A percentile compares a stretch with the other conserved stretches of the same genome.
Conservation (phyloP, 73 alveolate genomes). For the Tetrahymena thermophila region DNA sequence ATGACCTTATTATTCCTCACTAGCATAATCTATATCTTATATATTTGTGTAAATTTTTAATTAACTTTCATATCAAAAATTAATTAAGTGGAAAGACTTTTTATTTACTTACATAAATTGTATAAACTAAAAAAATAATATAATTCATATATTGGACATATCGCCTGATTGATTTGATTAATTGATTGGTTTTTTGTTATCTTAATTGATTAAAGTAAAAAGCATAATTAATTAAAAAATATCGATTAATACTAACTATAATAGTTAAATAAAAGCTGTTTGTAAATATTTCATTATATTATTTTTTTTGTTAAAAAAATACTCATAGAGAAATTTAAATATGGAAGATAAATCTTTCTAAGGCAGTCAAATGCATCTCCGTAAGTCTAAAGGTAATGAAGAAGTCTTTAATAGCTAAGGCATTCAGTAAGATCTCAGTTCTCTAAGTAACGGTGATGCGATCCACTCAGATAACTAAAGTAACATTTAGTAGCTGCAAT, state of each 20-base stretch:
- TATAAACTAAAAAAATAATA: no score
- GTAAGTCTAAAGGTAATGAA: neutral
- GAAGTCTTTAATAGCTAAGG: neutral
- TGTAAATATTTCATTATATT: neutral
- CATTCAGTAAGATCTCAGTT: neutral
- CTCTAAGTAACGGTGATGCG: neutral
- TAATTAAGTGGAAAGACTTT: no score
- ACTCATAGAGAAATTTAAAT: neutral
- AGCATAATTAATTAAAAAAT: no score
- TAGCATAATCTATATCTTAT: no score
- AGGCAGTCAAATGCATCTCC: neutral
- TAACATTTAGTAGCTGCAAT: neutral
- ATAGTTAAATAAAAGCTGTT: neutral
- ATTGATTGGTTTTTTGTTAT: neutral
- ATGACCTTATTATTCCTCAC: no score
- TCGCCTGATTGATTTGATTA: no score
- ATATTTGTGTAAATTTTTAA: no score
- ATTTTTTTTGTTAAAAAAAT: no score
- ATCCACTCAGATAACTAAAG: neutral
- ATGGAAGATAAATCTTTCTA: neutral
- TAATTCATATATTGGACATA: no score
- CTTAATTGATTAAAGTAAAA: neutral
- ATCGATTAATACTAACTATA: neutral
- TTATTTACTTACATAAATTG: no score
- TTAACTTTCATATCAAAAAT: no score